Base-by-base conservation (phyloP, 495 filamentous ascomycete species). In the Talaromyces borbonicus region DNA sequence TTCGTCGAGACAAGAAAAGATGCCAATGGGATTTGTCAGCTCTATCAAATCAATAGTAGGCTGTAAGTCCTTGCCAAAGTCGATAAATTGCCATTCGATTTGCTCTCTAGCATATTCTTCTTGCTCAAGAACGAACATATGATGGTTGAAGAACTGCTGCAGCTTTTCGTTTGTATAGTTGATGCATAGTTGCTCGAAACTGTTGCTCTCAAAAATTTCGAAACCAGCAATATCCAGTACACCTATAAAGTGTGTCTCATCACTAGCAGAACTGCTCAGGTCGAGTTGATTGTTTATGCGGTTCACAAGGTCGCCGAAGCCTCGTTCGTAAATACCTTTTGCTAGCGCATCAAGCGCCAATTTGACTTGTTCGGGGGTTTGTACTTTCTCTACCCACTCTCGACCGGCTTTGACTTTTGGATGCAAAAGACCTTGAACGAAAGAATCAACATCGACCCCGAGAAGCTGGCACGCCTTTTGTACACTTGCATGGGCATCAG, bases 151-250 rank as follows among this genome's bases (percentile, higher is more conserved):
- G 61, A 97, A 99, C 52, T 99, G 93, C 59, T 99, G 93, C 5
- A 99, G 78, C 62, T 96, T 99, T 60, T 99, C 93, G 61, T 99
- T 99, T 47, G 93, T 97, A 66, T 97, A 99, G 59, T 99, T 99
- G 70, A 99, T 99, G 67, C 93, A 97, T 4, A 99, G 78, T 60
- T 99, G 93, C 63, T 99, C 93, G 54, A 99, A 99, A 68, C 89
- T 94, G 61, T 99, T 99, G 49, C 87, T 77, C 52, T 99, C 86
- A 56, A 99, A 99, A 43, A 99, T 99, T 52, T 99, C 93, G 58
- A 99, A 99, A 27, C 93, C 93, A 47, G 93, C 93, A 68, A 99
- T 97, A 79, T 99, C 93, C 31, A 99, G 79, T 2, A 99, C 93
- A 25, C 93, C 93, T 52, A 99, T 97, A 59, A 99, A 99, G 49